These are phyloP conservation scores for Ascochyta koolunga DNA, from an alignment of 2,329 filamentous ascomycete genomes.

Conservation along the genomic window DNA sequence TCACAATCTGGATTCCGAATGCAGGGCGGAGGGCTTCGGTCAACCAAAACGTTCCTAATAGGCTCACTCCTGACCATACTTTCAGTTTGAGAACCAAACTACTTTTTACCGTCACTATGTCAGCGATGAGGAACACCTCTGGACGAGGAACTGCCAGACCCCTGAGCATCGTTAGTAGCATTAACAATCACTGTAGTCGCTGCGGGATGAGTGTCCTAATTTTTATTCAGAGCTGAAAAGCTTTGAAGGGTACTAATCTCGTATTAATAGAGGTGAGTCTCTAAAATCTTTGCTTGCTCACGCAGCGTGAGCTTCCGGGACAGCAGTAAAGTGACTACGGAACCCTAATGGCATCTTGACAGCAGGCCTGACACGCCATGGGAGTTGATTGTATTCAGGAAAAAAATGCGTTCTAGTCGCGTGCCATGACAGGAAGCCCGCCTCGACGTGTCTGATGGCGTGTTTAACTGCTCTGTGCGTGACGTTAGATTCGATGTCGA, in stretches of 20 bases:
- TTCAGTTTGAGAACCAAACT: neutral
- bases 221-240: neutral
- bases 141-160: neutral
- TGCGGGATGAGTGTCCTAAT: neutral
- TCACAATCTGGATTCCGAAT: neutral
- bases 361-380: neutral
- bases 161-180: neutral
- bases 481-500: too few species aligned
- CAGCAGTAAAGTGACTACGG: neutral
- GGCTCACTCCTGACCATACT: neutral
- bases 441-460: too few species aligned
- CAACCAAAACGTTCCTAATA: neutral
- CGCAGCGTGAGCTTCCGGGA: neutral
- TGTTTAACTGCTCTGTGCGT: too few species aligned
- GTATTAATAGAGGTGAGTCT: neutral
- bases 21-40: neutral
- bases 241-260: neutral
- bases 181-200: neutral
- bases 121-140: neutral
- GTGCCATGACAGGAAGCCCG: too few species aligned
- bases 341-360: neutral
- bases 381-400: too few species aligned
- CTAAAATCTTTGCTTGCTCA: neutral
- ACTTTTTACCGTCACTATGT: neutral
- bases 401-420: too few species aligned